These are phyloP conservation scores for Salvia miltiorrhiza DNA, from an alignment of 257 asterid species.

Conservation along the genomic window DNA sequence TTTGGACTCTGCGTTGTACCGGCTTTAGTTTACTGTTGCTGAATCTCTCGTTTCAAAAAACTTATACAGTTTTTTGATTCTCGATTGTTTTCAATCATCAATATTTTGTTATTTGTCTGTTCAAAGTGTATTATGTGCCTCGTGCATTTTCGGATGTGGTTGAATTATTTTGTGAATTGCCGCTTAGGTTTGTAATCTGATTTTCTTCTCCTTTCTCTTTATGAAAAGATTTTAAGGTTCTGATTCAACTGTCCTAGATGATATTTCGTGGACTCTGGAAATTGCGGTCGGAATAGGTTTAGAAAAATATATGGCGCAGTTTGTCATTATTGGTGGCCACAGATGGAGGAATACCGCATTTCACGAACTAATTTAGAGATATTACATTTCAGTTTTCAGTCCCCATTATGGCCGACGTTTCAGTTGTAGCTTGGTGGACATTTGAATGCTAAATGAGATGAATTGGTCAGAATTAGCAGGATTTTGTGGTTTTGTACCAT, in stretches of 20 bases:
- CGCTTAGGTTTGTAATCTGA: conserved; percentile 6
- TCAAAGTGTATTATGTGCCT: neutral
- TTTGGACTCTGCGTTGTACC: neutral
- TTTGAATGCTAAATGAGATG: neutral
- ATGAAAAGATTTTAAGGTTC: neutral
- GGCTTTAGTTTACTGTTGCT: conserved; percentile 12
- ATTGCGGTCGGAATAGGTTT: neutral
- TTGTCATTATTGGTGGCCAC: neutral
- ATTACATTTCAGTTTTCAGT: neutral
- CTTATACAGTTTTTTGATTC: neutral
- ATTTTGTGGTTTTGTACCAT: neutral
- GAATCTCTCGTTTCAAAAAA: neutral
- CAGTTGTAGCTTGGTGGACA: neutral
- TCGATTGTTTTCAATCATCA: neutral
- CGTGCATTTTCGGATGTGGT: neutral
- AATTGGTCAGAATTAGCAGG: neutral
- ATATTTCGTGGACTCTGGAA: neutral
- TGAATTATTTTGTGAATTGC: conserved; percentile 9
- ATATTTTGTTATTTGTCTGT: neutral
- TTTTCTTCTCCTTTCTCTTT: neutral
- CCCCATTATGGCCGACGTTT: neutral
- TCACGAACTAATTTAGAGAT: neutral
- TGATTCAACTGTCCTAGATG: neutral
- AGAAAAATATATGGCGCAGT: too few relatives aligned
- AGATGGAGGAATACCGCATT: neutral